phyloP scores from a whole-genome alignment of 1,284 basidiomycete species.

The Cutaneotrichosporon sp. region DNA sequence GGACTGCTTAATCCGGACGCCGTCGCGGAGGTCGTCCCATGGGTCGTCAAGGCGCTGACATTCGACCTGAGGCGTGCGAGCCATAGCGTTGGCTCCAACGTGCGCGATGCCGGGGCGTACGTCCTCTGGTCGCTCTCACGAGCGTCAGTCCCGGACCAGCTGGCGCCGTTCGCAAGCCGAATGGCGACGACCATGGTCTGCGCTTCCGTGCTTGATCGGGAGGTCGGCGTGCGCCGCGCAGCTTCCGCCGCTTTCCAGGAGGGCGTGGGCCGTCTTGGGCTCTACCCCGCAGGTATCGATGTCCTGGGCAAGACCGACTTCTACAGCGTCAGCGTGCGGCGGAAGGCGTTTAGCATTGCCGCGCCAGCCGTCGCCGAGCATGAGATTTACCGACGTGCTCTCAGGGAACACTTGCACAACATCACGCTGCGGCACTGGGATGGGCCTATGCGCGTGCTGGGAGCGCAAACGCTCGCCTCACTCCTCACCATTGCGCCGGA shows the following conservation, averaged over 20 bases:
- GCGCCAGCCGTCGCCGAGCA: constrained; percentile 77
- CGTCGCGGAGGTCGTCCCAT: constrained; percentile 63
- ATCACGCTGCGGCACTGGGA: constrained; percentile 89
- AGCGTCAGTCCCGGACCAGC: constrained; percentile 59
- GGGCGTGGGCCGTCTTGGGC: constrained; percentile 80
- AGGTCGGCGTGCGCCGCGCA: constrained; percentile 90
- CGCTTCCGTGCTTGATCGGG: constrained; percentile 83
- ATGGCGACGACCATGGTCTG: constrained; percentile 69
- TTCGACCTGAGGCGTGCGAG: constrained; percentile 89
- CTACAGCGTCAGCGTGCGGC: constrained; percentile 79
- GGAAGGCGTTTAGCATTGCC: constrained; percentile 75
- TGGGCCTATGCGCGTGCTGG: constrained; percentile 67
- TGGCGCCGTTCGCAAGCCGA: constrained; percentile 60
- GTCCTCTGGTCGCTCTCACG: constrained; percentile 91
- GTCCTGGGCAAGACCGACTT: constrained; percentile 89
- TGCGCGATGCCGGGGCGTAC: constrained; percentile 91
- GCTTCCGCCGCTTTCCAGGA: constrained; percentile 98
- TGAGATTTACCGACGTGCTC: constrained; percentile 61
- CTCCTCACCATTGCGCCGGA: constrained; percentile 57
- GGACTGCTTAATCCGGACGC: constrained; percentile 61
- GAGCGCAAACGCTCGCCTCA: constrained; percentile 67
- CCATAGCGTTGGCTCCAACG: constrained; percentile 88
- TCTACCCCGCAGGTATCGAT: constrained; percentile 92
- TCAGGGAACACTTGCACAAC: constrained; percentile 70
- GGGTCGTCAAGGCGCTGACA: constrained; percentile 78